Percentiles rank a stretch among this genome's conserved stretches.
Evolutionary conservation across 108 stramenopile species (phyloP).

Genomic region (Pseudonitzschia pungens): DNA sequence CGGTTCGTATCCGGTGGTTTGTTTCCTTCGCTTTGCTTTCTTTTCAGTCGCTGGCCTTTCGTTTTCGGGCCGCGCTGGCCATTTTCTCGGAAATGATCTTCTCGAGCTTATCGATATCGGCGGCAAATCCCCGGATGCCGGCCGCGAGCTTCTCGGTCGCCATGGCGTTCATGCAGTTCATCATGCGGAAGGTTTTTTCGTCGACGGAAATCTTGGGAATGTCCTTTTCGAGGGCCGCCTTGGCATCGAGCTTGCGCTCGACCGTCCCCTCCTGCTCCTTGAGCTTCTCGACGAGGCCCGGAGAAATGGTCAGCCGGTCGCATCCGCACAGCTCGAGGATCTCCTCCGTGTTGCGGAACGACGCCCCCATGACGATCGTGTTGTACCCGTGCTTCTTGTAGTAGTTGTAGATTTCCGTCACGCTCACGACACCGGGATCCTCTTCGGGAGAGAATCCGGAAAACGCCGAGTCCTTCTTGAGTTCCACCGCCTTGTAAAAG

Average conservation of each 20-base stretch:
- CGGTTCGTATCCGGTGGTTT: too few species aligned
- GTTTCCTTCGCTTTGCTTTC: neutral
- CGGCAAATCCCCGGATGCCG: conserved; percentile 95
- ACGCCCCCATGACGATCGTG: conserved; percentile 99
- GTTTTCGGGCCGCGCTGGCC: neutral
- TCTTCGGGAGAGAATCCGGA: conserved; percentile 73
- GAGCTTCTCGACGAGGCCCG: conserved; percentile 77
- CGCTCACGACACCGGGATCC: conserved; percentile 96
- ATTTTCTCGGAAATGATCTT: conserved; percentile 83
- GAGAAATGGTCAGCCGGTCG: conserved; percentile 88
- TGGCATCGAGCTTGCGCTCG: conserved; percentile 62
- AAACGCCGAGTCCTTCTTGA: conserved; percentile 77
- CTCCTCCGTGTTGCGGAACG: conserved; percentile 90
- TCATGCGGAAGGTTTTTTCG: conserved; percentile 93
- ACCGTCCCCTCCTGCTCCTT: conserved; percentile 32
- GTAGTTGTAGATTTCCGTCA: conserved; percentile 95
- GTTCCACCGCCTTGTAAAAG: conserved; percentile 70
- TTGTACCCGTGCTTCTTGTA: conserved; percentile 96
- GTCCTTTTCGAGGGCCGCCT: conserved; percentile 57
- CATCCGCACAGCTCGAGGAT: conserved; percentile 85
- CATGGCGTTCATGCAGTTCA: conserved; percentile 98
- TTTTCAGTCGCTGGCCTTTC: neutral
- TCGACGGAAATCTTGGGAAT: conserved; percentile 79
- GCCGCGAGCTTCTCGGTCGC: conserved; percentile 98
- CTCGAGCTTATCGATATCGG: conserved; percentile 94